Evolutionary conservation across 257 asterid species (phyloP).

Genomic region (Solanum etuberosum): DNA sequence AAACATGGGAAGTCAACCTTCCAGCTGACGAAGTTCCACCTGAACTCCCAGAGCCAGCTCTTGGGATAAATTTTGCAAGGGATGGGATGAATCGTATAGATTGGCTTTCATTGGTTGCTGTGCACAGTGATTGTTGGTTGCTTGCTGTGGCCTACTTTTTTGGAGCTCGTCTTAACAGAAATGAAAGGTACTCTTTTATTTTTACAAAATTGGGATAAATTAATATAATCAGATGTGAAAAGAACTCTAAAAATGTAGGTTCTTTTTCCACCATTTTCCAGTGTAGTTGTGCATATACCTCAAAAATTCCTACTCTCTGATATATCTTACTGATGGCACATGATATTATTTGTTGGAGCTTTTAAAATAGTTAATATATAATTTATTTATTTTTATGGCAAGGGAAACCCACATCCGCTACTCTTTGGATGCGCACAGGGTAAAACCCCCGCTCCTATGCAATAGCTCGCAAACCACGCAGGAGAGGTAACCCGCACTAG

Average conservation of each 20-base stretch:
- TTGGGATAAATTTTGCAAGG: constrained; percentile 87
- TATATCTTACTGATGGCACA: not conserved
- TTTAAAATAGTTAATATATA: not conserved
- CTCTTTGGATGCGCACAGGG: too few relatives aligned
- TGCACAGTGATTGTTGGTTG: constrained; percentile 81
- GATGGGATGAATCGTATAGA: constrained; percentile 57
- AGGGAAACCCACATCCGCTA: too few relatives aligned
- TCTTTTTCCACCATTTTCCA: not conserved
- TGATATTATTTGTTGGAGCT: not conserved
- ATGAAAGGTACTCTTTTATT: constrained; percentile 43
- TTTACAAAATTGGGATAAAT: not conserved
- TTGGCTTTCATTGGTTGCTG: not conserved
- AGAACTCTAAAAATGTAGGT: not conserved
- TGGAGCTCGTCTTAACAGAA: constrained; percentile 76
- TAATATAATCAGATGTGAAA: not conserved
- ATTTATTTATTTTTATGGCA: too few relatives aligned
- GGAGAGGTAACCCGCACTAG: too few relatives aligned
- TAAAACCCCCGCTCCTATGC: too few relatives aligned
- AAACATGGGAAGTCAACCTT: constrained; percentile 79
- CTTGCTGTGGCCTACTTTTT: constrained; percentile 79
- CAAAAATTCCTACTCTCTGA: not conserved
- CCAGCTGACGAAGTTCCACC: constrained; percentile 42
- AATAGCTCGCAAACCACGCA: too few relatives aligned
- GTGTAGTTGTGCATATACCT: not conserved
- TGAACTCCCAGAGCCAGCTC: constrained; percentile 85